Evolutionary conservation across 2,329 filamentous ascomycete genomes (phyloP), one percentile per base, ranked within the genome.

Genomic region (Xylariaceae sp.): DNA sequence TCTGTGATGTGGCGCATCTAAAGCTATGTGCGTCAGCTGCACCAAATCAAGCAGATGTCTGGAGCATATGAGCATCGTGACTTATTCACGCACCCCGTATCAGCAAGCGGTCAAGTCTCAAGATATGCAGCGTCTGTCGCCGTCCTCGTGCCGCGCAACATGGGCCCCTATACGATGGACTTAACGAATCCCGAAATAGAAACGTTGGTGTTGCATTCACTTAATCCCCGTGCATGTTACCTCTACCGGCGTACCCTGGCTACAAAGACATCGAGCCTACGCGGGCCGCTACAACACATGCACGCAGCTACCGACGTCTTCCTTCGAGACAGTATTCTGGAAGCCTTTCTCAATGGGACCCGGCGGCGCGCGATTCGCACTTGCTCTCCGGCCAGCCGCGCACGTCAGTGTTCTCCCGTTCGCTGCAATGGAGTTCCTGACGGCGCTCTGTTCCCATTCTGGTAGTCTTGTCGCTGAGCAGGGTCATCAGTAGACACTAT

Each of bases 141-240:
- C 39, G 42, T 49, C 48, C 43, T 38, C n/a, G 39, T 47, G 43
- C 51, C 48, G 45, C 44, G 22, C 22, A 27, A 27, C 22, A 27
- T 27, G 22, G 22, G 22, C 22, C 22, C 22, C 4, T 27, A 27
- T 27, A 27, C 22, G 22, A 27, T 14, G 39, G 19, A 45, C 40
- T 49, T 48, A 27, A 27, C 22, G 7, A 27, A 42, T 49, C 53
- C 51, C 45, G 45, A 51, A 53, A 53, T 55, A 55, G 53, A 53
- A 55, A 42, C 31, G 31, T 45, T 51, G 44, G 41, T 53, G 53
- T 47, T 49, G 48, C 51, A 55, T 53, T 47, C 39, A 32, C 46
- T 27, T 45, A 42, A 49, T 42, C 48, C 48, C 49, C 50, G 35
- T 42, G 36, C 38, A 44, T 19, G 51, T 47, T 44, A n/a, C 51